Percentiles rank a stretch among this genome's conserved stretches.
phyloP scores from a whole-genome alignment of 1,284 basidiomycete genomes.

The Inonotus hispidus region DNA sequence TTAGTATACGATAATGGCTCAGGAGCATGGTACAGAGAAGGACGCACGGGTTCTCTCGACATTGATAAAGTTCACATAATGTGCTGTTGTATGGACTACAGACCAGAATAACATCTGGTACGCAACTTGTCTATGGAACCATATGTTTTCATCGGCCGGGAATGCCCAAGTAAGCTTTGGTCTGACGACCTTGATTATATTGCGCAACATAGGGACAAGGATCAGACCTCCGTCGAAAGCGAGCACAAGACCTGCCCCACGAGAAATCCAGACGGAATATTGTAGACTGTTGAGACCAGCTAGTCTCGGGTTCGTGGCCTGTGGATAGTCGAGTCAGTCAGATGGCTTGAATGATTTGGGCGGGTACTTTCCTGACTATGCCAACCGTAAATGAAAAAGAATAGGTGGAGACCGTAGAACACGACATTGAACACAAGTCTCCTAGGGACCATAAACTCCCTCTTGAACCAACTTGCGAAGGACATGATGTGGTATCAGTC shows the following conservation, averaged over 20 bases:
- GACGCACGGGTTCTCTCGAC: conserved; percentile 71
- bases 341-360: neutral
- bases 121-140: conserved; percentile 89
- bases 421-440: conserved; percentile 69
- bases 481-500: conserved; percentile 38
- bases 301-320: conserved; percentile 60
- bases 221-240: conserved; percentile 81
- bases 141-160: conserved; percentile 87
- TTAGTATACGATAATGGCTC: neutral
- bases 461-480: conserved; percentile 57
- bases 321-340: neutral
- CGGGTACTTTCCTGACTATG: conserved; percentile 54
- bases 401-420: conserved; percentile 70
- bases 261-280: conserved; percentile 81
- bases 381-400: conserved; percentile 76
- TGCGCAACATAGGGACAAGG: conserved; percentile 81
- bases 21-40: neutral
- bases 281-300: conserved; percentile 69
- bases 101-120: conserved; percentile 87
- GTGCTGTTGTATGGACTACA: conserved; percentile 83
- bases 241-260: conserved; percentile 82
- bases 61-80: conserved; percentile 89
- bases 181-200: conserved; percentile 73
- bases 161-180: conserved; percentile 73
- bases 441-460: conserved; percentile 58